A percentile compares a stretch with the other conserved stretches of the same genome.
phyloP scores from a whole-genome alignment of 2,329 filamentous ascomycete genomes.

The Epicoccum nigrum region DNA sequence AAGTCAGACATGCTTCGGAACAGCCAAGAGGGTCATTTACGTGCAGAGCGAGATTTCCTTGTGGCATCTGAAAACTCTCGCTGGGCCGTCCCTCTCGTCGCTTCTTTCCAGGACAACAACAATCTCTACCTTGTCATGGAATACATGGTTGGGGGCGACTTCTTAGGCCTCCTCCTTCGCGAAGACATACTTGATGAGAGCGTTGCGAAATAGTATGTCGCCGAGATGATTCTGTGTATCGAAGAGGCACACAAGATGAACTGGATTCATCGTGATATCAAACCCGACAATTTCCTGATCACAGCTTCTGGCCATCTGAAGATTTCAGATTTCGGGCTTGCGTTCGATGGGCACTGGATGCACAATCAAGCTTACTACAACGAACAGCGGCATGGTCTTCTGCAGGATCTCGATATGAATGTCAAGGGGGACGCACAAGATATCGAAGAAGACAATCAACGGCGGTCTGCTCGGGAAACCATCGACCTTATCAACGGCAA shows the following conservation, averaged over 20 bases:
- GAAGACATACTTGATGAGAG: constrained; percentile 82
- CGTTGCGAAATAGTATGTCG: constrained; percentile 83
- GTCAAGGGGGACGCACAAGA: constrained; percentile 78
- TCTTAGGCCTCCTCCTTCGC: constrained; percentile 82
- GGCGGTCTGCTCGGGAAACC: constrained; percentile 60
- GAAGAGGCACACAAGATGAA: constrained; percentile 87
- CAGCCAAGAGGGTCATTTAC: constrained; percentile 88
- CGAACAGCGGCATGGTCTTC: constrained; percentile 77
- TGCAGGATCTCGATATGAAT: constrained; percentile 76
- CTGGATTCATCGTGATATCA: constrained; percentile 95
- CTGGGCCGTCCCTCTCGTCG: constrained; percentile 87
- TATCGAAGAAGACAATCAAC: constrained; percentile 56
- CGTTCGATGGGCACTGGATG: constrained; percentile 94
- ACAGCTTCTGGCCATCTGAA: constrained; percentile 87
- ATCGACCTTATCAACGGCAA: constrained; percentile 47
- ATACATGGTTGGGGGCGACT: constrained; percentile 96
- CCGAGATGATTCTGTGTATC: constrained; percentile 94
- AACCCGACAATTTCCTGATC: constrained; percentile 96
- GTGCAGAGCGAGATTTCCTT: constrained; percentile 89
- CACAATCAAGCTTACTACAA: constrained; percentile 89
- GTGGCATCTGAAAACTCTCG: constrained; percentile 85
- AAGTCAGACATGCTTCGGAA: constrained; percentile 93
- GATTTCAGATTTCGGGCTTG: constrained; percentile 94
- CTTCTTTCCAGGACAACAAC: constrained; percentile 84
- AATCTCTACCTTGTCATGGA: constrained; percentile 96